Percentiles rank a stretch among this genome's conserved stretches.
phyloP scores from a whole-genome alignment of 108 stramenopile genomes.

The Conticribra guillardii region DNA sequence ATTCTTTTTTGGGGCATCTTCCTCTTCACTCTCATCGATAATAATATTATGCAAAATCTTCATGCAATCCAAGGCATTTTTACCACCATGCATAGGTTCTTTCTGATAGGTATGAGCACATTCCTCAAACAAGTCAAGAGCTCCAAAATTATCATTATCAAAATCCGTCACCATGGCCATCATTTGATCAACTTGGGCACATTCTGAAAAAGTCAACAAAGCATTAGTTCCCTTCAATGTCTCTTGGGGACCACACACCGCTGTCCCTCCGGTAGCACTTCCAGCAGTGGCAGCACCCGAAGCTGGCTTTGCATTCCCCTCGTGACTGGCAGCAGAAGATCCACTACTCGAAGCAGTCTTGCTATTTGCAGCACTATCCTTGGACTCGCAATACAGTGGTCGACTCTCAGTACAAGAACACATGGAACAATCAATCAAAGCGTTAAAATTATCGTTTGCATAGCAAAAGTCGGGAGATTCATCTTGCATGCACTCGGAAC shows the following conservation, averaged over 20 bases:
- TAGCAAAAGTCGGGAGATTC: constrained; percentile 53
- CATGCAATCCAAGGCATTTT: constrained; percentile 86
- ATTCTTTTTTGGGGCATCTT: constrained; percentile 1
- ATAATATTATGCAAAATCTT: constrained; percentile 72
- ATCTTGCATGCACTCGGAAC: constrained; percentile 63
- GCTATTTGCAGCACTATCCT: constrained; percentile 31
- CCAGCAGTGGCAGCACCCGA: constrained; percentile 11
- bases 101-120: constrained; percentile 78
- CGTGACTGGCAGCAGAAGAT: constrained; percentile 41
- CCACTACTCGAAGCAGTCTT: constrained; percentile 19
- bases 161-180: constrained; percentile 79
- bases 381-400: constrained; percentile 62
- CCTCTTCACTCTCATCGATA: constrained; percentile 42
- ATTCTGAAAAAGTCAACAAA: constrained; percentile 69
- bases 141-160: constrained; percentile 89
- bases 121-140: constrained; percentile 83
- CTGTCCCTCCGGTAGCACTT: constrained; percentile 32
- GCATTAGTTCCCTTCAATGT: constrained; percentile 65
- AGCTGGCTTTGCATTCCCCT: constrained; percentile 36
- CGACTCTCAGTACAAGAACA: constrained; percentile 75
- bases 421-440: constrained; percentile 80
- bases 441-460: constrained; percentile 52
- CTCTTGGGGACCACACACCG: constrained; percentile 64
- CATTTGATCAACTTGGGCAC: constrained; percentile 67
- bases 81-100: constrained; percentile 66